These are phyloP conservation scores for Phytopythium sindhum DNA, from an alignment of 352 stramenopile genomes.

Conservation along the genomic window DNA sequence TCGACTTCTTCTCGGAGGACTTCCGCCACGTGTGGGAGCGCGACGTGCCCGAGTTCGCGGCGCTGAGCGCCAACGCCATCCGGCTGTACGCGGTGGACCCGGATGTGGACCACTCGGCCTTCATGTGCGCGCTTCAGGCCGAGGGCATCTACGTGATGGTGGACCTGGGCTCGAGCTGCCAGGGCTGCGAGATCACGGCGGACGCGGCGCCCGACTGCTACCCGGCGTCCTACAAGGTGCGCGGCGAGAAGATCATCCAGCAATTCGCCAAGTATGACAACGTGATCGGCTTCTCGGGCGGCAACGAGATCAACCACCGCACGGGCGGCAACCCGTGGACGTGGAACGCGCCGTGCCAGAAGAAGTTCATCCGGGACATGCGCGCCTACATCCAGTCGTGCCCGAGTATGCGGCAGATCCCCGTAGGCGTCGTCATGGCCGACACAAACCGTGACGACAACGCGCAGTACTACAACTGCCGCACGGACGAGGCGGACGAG, in stretches of 20 bases:
- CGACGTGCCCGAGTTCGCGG: constrained; percentile 65
- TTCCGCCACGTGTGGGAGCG: constrained; percentile 62
- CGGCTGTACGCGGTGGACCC: constrained; percentile 83
- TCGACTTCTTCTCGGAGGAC: constrained; percentile 81
- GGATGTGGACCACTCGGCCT: constrained; percentile 60
- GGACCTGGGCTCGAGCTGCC: constrained; percentile 58
- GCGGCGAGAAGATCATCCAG: constrained; percentile 77
- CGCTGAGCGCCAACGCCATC: constrained; percentile 71
- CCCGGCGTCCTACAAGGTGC: constrained; percentile 58
- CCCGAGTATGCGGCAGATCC: constrained; percentile 54
- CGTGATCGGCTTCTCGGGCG: constrained; percentile 67
- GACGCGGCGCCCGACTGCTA: constrained; percentile 54
- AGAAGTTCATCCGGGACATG: constrained; percentile 89
- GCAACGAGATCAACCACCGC: constrained; percentile 84
- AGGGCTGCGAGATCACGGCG: constrained; percentile 60
- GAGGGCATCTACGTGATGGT: constrained; percentile 79
- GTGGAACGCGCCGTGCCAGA: constrained; percentile 81
- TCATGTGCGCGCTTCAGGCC: constrained; percentile 80
- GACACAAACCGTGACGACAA: constrained; percentile 60
- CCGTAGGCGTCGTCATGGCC: constrained; percentile 71
- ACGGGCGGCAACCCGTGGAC: constrained; percentile 33
- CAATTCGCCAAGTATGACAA: constrained; percentile 85
- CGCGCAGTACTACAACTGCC: constrained; percentile 83
- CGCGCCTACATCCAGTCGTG: constrained; percentile 63
- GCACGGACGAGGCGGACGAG: constrained; percentile 45